Base-by-base conservation (phyloP, 495 filamentous ascomycete species). In the Aspergillus leporis region DNA sequence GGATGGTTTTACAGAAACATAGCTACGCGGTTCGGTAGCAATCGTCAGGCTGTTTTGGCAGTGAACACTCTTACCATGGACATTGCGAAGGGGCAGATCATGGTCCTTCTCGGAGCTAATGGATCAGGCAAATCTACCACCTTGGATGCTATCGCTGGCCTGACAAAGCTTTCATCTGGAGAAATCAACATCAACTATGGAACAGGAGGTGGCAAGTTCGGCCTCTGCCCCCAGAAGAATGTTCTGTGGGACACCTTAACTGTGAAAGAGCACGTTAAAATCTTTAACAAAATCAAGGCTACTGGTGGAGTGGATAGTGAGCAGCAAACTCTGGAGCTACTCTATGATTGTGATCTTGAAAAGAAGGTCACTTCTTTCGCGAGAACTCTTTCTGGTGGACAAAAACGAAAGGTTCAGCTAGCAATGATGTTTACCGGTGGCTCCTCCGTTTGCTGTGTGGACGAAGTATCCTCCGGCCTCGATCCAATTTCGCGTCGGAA, bases 401-500 rank as follows among this genome's bases (percentile, higher is more conserved):
- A 96, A 71, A 95, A 93, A 70, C 80, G 92, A 22, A 95, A 95
- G 70, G 75, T 93, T n/a, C 92, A 96, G 66, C 81, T 96, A 10
- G 87, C 88, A n/a, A 92, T 93, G 84, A 95, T 94, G 90, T 84
- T 96, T 53, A 92, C 90, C 23, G 92, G 92, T 40, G 92, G 90
- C 18, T 90, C 86, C 59, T 83, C 81, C 16, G 85, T 96, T 7
- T 96, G 92, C 70, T 92, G 90, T 69, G 87, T 96, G 8, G 92
- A 96, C 66, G 92, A 96, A 66, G 90, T 93, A 5, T 90, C 86
- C 14, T 87, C 84, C 51, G 92, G 92, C 6, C 75, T 96, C 10
- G 92, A 96, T 66, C 91, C 92, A 0, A 78, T 96, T 14, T 87
- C 84, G 41, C 76, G 92, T 16, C 75, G 90, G 10, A 96, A 92